Evolutionary conservation across 495 filamentous ascomycete species (phyloP).

Genomic region (Elaphomyces granulatus): DNA sequence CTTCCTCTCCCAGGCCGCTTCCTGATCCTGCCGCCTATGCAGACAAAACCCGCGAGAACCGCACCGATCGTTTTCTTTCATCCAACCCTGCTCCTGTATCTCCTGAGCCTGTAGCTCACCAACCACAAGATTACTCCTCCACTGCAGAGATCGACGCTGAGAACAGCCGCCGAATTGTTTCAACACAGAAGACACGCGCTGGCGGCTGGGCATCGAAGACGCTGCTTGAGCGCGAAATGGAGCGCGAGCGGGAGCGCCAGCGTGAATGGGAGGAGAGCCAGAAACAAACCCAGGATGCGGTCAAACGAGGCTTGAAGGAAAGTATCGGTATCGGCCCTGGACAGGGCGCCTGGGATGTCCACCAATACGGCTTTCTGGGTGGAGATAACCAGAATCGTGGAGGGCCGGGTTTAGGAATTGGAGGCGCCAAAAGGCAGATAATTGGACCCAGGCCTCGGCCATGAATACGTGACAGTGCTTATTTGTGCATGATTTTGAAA

Average conservation of each 20-base stretch:
- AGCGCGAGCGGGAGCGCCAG: conserved; percentile 83
- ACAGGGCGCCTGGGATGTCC: conserved; percentile 63
- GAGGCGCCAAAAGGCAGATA: conserved; percentile 61
- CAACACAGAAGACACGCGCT: conserved; percentile 55
- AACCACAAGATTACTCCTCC: conserved; percentile 40
- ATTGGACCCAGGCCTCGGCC: conserved; percentile 61
- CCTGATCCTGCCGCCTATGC: conserved; percentile 35
- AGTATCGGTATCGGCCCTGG: conserved; percentile 39
- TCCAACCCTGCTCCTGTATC: conserved; percentile 34
- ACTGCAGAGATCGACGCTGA: conserved; percentile 54
- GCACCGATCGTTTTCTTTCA: conserved; percentile 35
- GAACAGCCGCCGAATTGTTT: conserved; percentile 46
- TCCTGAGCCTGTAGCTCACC: conserved; percentile 25
- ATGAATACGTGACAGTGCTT: conserved; percentile 8
- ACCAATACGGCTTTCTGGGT: conserved; percentile 77
- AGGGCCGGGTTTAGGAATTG: conserved; percentile 49
- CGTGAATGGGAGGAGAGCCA: conserved; percentile 92
- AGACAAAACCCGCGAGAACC: conserved; percentile 17
- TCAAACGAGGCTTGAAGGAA: conserved; percentile 26
- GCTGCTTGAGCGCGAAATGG: conserved; percentile 89
- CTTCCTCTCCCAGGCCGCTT: conserved; percentile 29
- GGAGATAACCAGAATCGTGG: conserved; percentile 74
- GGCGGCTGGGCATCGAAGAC: conserved; percentile 67
- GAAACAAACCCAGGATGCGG: conserved; percentile 47
- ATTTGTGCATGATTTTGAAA: too few relatives aligned